Percentiles rank a stretch among this genome's conserved stretches.
phyloP scores from a whole-genome alignment of 2,329 filamentous ascomycete species.

The Cladosporium sp. region DNA sequence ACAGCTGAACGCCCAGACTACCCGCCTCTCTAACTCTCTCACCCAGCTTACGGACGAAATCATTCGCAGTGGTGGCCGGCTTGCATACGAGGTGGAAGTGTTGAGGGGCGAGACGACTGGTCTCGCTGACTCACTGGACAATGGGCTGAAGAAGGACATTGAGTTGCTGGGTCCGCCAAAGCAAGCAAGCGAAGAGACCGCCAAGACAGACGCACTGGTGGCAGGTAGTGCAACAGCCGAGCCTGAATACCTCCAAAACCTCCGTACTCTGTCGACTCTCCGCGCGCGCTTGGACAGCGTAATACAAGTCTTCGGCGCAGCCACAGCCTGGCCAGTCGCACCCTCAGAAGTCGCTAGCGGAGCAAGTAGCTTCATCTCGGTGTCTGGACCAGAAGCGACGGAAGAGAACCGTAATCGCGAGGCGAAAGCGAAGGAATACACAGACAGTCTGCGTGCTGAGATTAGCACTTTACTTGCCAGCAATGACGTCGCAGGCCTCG shows the following conservation, averaged over 20 bases:
- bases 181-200: neutral
- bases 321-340: conserved; percentile 91
- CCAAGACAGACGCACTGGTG: conserved; percentile 5
- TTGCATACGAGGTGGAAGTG: conserved; percentile 93
- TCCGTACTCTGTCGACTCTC: conserved; percentile 79
- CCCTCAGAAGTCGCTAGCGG: conserved; percentile 83
- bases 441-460: conserved; percentile 66
- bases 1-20: conserved; percentile 83
- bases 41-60: conserved; percentile 95
- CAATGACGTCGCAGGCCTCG: conserved; percentile 60
- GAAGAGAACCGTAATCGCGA: conserved; percentile 64
- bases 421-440: conserved; percentile 81
- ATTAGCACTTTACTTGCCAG: conserved; percentile 61
- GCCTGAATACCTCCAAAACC: conserved; percentile 62
- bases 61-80: conserved; percentile 75
- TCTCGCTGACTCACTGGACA: conserved; percentile 73
- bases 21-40: conserved; percentile 72
- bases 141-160: conserved; percentile 68
- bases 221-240: conserved; percentile 41
- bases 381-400: conserved; percentile 69
- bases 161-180: conserved; percentile 56
- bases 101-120: conserved; percentile 80
- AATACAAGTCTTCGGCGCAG: conserved; percentile 86
- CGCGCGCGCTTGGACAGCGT: conserved; percentile 81
- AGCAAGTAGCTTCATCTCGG: conserved; percentile 72